Conservation (phyloP, 23 red algal genomes). For the Gracilariopsis chorda region DNA sequence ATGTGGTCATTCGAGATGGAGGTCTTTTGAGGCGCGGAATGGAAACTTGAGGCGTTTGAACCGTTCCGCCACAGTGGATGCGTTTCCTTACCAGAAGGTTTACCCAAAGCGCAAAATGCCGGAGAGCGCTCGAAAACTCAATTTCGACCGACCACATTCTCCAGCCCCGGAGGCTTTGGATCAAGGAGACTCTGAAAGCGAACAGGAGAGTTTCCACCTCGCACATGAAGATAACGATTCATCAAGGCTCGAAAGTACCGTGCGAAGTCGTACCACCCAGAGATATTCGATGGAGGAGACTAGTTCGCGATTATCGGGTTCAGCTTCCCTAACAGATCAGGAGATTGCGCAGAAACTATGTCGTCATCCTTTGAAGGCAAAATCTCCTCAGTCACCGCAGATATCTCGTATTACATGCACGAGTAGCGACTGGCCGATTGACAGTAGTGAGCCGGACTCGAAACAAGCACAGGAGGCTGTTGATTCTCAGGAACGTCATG, state of each 20-base stretch:
- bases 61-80: slow-evolving; percentile 40
- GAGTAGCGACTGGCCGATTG: background rate
- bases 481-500: background rate
- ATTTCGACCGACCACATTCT: slow-evolving; percentile 19
- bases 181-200: background rate
- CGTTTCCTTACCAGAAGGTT: slow-evolving; percentile 59
- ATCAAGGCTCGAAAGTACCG: background rate
- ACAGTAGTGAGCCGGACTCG: background rate
- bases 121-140: slow-evolving; percentile 23
- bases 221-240: background rate
- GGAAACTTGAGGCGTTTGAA: slow-evolving; percentile 20
- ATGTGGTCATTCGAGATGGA: background rate
- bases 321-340: background rate
- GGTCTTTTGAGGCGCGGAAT: background rate
- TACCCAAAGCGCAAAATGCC: slow-evolving; percentile 55
- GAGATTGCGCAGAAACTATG: slow-evolving; percentile 32
- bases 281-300: background rate
- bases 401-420: background rate
- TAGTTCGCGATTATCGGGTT: background rate
- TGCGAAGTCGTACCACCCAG: background rate
- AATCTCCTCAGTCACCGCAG: slow-evolving; percentile 47
- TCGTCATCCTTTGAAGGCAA: slow-evolving; percentile 46
- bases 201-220: background rate
- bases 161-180: background rate
- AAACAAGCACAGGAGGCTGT: background rate